Percentiles rank a stretch among this genome's conserved stretches.
phyloP scores from a whole-genome alignment of 192 early-diverging fungal species.

The Coemansia sp. region DNA sequence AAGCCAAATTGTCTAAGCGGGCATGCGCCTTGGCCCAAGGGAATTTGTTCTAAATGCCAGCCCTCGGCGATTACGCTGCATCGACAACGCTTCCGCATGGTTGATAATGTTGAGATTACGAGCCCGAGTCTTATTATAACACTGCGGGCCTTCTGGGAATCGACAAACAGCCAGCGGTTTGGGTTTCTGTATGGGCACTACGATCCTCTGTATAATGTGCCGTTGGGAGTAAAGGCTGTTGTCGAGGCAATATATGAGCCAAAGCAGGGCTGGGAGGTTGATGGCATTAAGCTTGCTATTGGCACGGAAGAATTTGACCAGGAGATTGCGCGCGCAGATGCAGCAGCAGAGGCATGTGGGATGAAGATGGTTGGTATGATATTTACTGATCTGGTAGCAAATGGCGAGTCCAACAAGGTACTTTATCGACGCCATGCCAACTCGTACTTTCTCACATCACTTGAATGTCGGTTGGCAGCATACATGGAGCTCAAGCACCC shows the following conservation, averaged over 20 bases:
- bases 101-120: constrained; percentile 97
- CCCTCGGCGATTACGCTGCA: constrained; percentile 89
- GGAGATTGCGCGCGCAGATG: constrained; percentile 53
- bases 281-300: constrained; percentile 64
- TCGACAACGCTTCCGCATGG: constrained; percentile 87
- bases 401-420: constrained; percentile 74
- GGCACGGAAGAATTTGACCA: constrained; percentile 60
- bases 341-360: constrained; percentile 66
- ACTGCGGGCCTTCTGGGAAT: constrained; percentile 85
- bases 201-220: constrained; percentile 86
- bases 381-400: constrained; percentile 92
- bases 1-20: constrained; percentile 73
- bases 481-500: constrained; percentile 79
- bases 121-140: constrained; percentile 71
- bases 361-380: constrained; percentile 82
- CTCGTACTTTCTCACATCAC: constrained; percentile 90
- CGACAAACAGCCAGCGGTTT: constrained; percentile 83
- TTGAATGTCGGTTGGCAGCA: constrained; percentile 84
- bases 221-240: constrained; percentile 93
- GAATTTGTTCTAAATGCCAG: constrained; percentile 98
- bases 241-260: constrained; percentile 95
- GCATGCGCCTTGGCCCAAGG: constrained; percentile 88
- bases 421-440: constrained; percentile 85
- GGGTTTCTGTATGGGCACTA: constrained; percentile 94
- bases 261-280: constrained; percentile 74